Evolutionary conservation across 2,329 filamentous ascomycete species (phyloP), one percentile per base, ranked within the genome.

Genomic region (Sclerotiophoma versabilis): DNA sequence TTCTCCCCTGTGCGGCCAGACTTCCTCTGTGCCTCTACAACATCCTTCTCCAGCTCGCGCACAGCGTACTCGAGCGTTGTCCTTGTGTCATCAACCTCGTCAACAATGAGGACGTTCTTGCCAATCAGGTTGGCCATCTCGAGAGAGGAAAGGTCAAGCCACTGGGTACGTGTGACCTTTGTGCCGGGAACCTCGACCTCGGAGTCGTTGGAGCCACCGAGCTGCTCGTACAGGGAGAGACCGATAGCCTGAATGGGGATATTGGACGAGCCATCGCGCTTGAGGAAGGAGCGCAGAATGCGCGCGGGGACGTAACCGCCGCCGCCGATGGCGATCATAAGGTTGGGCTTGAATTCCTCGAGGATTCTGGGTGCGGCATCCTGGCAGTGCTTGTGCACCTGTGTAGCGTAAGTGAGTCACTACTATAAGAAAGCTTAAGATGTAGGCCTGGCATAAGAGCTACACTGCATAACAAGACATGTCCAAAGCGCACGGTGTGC

Each of bases 161-260:
- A 99, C 84, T 99, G 95, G 32, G 95, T 98, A 67, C 95, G 90
- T 34, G 92, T 98, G 67, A 99, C 95, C 80, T 96, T 95, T 63
- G 91, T 97, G 64, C 93, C 93, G 36, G 90, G 88, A 60, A 83
- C 80, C 79, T 99, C 95, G 70, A 91, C 82, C 53, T 82, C 80
- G 36, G 80, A 79, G 69, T 91, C 83, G 52, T 81, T 79, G 45
- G 80, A 80, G 54, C 84, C 83, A 59, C 83, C 82, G 44, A 98
- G 88, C 60, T 87, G 84, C 80, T 99, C 95, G 83, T 99, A 99
- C 50, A 99, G 88, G 19, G 93, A 98, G 62, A 99, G 89, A 42
- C 95, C 95, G 76, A 99, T 99, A 62, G 95, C 95, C 84, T 99
- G 95, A 78, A 99, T 99, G 65, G 95, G 93, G 72, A 99, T 99